Evolutionary conservation across 257 asterid species (phyloP).

Genomic region (Solanum chmielewskii): DNA sequence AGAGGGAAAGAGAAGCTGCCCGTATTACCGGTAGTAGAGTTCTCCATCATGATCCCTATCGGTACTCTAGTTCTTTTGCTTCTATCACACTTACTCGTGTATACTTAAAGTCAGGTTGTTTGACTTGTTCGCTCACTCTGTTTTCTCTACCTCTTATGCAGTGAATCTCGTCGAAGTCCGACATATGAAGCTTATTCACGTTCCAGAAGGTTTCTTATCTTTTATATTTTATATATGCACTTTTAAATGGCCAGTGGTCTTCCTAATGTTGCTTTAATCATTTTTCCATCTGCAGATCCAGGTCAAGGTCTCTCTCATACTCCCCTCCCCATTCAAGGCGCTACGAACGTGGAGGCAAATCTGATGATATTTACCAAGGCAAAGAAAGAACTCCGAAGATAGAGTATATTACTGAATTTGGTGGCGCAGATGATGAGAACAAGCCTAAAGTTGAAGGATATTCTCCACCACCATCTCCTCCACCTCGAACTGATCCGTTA

Average conservation of each 20-base stretch:
- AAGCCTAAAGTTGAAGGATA: conserved; percentile 77
- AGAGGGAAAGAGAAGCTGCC: conserved; percentile 82
- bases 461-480: conserved; percentile 94
- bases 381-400: conserved; percentile 76
- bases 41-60: conserved; percentile 80
- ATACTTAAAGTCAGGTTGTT: neutral
- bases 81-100: neutral
- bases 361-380: conserved; percentile 53
- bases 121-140: neutral
- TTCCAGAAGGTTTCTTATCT: conserved; percentile 52
- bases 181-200: conserved; percentile 94
- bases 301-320: conserved; percentile 81
- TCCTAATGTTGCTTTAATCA: conserved; percentile 1
- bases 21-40: conserved; percentile 66
- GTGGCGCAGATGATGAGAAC: conserved; percentile 55
- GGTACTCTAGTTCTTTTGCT: conserved; percentile 29
- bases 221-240: neutral
- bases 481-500: conserved; percentile 51
- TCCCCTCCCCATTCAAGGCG: conserved; percentile 78
- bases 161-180: conserved; percentile 95
- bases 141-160: conserved; percentile 15
- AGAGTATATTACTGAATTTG: conserved; percentile 97
- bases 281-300: conserved; percentile 25
- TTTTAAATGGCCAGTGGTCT: neutral
- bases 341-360: conserved; percentile 39